Base-by-base conservation (phyloP, 192 early-diverging fungal genomes). In the Pilobolus umbonatus region DNA sequence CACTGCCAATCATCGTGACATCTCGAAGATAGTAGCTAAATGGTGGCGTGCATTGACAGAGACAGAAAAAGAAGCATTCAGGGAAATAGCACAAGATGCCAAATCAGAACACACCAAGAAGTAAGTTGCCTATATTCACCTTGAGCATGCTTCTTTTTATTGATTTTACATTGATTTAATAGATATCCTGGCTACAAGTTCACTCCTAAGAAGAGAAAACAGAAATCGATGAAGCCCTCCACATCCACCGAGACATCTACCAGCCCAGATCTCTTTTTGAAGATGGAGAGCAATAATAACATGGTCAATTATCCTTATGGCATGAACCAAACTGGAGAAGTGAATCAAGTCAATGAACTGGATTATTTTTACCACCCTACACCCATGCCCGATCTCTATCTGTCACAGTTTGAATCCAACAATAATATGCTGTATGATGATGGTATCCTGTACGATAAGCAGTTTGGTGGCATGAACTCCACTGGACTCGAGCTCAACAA, bases 11-110 rank as follows among this genome's bases (percentile, higher is more conserved):
- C 82, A 82, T 69, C 82, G 77, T 38, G 76, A 81, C 15, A 76
- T 85, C 28, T 84, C 80, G 15, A 72, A 76, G 32, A 80, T 85
- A 25, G 77, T 81, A 32, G 83, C 75, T 1, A 74, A 78, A 22
- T 73, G 77, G 60, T 87, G 85, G 85, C 67, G 71, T 12, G 62
- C 69, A 14, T 73, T 78, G 34, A 36, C 65, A 8, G 70, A 77
- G 42, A 51, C 67, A 5, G 75, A 80, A 48, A 86, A 85, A 58
- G 65, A 73, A 5, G 61, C 68, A 22, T 88, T 82, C 34, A 55
- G 72, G 3, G 38, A 60, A 39, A 70, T 75, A 55, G 79, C 84
- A 10, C 69, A 64, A 17, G 11, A 55, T 11, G 73, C 68, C 11
- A 76, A 82, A 38, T 55, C 64, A 9, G 72, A 75, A n/a, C 83